phyloP scores from a whole-genome alignment of 2,329 filamentous ascomycete species.

The Cytospora piceicola region DNA sequence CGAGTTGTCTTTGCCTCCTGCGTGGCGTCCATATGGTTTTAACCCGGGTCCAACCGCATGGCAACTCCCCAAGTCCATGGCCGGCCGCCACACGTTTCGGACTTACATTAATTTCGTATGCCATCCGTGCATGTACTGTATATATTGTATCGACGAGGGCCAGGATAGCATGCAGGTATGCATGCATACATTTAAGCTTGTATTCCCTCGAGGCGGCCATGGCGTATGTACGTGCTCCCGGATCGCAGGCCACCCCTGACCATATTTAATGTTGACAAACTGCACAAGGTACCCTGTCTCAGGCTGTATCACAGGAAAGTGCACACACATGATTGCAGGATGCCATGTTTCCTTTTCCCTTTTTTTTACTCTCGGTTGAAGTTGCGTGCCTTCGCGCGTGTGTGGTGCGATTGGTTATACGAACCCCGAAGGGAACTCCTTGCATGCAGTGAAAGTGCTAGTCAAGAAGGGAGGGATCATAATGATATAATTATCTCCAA shows the following conservation, averaged over 20 bases:
- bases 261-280: not conserved
- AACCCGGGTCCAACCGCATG: not conserved
- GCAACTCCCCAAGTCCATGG: not conserved
- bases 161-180: not conserved
- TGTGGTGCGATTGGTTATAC: too few species aligned
- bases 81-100: conserved; percentile 1
- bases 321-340: not conserved
- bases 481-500: too few species aligned
- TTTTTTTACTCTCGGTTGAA: not conserved
- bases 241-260: not conserved
- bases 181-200: not conserved
- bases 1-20: not conserved
- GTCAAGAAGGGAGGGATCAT: not conserved
- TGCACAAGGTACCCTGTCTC: not conserved
- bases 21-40: conserved; percentile 1
- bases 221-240: not conserved
- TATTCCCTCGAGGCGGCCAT: not conserved
- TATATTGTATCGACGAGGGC: not conserved
- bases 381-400: not conserved
- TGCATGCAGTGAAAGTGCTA: not conserved
- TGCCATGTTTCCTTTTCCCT: not conserved
- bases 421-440: not conserved
- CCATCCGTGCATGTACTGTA: not conserved
- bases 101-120: not conserved
- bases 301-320: not conserved